Conservation (phyloP, 306 rosid species). For the Lathyrus oleraceus region DNA sequence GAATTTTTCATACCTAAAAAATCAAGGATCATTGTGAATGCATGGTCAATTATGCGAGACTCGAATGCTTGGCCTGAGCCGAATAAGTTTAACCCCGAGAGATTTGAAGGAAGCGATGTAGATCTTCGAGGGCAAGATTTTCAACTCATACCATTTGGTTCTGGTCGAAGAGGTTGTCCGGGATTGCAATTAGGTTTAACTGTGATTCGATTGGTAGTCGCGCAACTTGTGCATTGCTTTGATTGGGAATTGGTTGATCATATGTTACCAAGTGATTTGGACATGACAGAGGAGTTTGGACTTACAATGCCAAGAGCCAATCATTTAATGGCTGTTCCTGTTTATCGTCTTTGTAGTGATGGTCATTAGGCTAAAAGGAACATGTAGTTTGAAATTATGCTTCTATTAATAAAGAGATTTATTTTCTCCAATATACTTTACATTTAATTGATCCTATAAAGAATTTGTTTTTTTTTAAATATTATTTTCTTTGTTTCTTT, state of each 20-base stretch:
- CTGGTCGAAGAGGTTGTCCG: conserved; percentile 46
- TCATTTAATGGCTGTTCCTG: conserved; percentile 24
- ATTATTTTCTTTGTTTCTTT: too few relatives aligned
- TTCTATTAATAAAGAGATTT: too few relatives aligned
- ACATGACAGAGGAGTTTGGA: conserved; percentile 45
- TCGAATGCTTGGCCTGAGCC: conserved; percentile 31
- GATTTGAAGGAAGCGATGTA: conserved; percentile 34
- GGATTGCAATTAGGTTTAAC: conserved; percentile 38
- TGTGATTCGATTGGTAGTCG: conserved; percentile 28
- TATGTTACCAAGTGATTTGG: conserved; percentile 29
- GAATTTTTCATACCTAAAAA: conserved; percentile 54
- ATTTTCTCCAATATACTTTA: too few relatives aligned
- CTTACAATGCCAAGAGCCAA: conserved; percentile 42
- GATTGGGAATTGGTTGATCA: conserved; percentile 39
- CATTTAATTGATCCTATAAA: too few relatives aligned
- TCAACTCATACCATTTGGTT: conserved; percentile 42
- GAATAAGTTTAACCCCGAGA: conserved; percentile 45
- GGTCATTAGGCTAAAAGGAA: not conserved
- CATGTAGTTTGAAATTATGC: too few relatives aligned
- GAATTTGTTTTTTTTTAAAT: too few relatives aligned
- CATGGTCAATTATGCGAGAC: conserved; percentile 45
- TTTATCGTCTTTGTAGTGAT: conserved; percentile 18
- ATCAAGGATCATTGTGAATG: conserved; percentile 39
- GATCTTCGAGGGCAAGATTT: conserved; percentile 41
- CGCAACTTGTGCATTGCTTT: conserved; percentile 46